Base-by-base conservation (phyloP, 345 rosid species). In the Corchorus capsularis region DNA sequence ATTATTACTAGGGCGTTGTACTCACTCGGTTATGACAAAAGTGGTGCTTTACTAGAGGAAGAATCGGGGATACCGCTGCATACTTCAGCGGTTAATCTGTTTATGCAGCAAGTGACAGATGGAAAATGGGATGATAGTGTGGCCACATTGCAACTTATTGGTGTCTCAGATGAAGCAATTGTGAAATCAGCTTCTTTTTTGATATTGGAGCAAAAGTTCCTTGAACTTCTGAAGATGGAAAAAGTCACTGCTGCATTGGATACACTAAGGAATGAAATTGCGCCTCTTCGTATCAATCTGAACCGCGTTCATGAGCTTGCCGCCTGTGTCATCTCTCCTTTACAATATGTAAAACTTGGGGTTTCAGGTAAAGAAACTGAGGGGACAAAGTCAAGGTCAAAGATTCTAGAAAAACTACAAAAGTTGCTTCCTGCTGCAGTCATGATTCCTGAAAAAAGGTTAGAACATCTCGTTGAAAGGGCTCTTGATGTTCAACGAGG, bases 41-140 rank as follows among this genome's bases (percentile, higher is more conserved):
- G 86, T 17, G 88, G 90, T 47, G 91, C 93, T 45, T 83, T 76
- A 82, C 79, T 91, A 17, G 93, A 91, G 82, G 89, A 91, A 78
- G 96, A 91, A 72, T 91, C 93, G 0, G 91, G 96, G 39, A 86
- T 87, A 77, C 74, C 87, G 3, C 83, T 88, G 69, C 89, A 87
- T 50, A 83, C 86, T 22, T 80, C 92, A 19, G 63, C 71, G 17
- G 90, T 87, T 66, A 84, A 83, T 79, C 5, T 78, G 75, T 84
- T 89, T 82, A 84, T 85, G 75, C 80, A 83, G 80, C 90, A 88
- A 82, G 85, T 91, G 34, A 82, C 74, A 72, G 91, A 87, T 46
- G 89, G 91, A 20, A 79, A 83, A 59, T 91, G 96, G 96, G 93
- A 88, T 75, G 89, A 86, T 63, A 91, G 93, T 69, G 71, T 89